Evolutionary conservation across 2,329 filamentous ascomycete species (phyloP).

Genomic region (Talaromyces sp.): DNA sequence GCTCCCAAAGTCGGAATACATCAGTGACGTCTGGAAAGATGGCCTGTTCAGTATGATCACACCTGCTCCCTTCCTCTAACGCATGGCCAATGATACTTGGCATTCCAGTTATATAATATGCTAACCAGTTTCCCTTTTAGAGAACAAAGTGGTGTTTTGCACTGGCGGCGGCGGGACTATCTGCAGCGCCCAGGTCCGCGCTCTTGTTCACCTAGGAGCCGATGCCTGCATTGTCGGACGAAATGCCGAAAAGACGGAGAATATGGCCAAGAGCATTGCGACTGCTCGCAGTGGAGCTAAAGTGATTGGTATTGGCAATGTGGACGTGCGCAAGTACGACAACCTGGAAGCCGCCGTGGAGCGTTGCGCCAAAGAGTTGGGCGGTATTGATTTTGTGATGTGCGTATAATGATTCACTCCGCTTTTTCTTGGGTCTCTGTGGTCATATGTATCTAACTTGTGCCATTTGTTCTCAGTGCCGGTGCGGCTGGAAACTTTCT

Average conservation of each 20-base stretch:
- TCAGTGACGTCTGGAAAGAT: conserved; percentile 81
- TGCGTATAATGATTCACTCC: conserved; percentile 36
- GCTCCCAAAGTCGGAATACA: conserved; percentile 64
- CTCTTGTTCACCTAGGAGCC: conserved; percentile 83
- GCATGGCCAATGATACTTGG: conserved; percentile 8
- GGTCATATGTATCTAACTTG: neutral
- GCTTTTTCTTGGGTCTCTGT: neutral
- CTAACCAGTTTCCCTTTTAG: conserved; percentile 38
- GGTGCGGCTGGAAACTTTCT: conserved; percentile 96
- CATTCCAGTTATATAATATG: neutral
- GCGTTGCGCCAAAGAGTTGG: conserved; percentile 73
- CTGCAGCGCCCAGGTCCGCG: conserved; percentile 88
- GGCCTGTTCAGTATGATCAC: conserved; percentile 68
- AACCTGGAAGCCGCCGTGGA: conserved; percentile 69
- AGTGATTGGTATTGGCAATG: conserved; percentile 75
- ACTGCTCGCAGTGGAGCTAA: conserved; percentile 71
- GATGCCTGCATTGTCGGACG: conserved; percentile 92
- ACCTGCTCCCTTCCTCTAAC: neutral
- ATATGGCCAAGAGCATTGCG: conserved; percentile 73
- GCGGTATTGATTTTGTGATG: conserved; percentile 89
- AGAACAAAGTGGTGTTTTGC: conserved; percentile 85
- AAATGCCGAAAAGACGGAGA: conserved; percentile 80
- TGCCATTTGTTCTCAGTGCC: conserved; percentile 50
- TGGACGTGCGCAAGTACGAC: conserved; percentile 68
- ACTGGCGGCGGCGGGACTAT: conserved; percentile 92